Evolutionary conservation across 73 alveolate species (phyloP).

Genomic region (Stentor roeselii): DNA sequence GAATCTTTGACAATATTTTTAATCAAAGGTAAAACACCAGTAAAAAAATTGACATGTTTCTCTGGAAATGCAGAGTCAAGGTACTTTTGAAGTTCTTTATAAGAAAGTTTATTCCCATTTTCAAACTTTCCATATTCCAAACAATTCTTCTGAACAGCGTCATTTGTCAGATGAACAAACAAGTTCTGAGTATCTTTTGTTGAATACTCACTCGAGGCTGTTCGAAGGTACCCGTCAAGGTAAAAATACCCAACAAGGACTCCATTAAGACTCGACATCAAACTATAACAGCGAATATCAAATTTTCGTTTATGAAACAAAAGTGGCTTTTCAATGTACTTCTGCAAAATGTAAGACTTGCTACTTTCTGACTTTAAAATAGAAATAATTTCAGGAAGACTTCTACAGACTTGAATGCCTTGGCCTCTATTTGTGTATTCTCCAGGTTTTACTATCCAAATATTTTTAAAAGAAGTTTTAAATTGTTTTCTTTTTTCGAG

Average conservation of each 20-base stretch:
- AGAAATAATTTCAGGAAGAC: conserved; percentile 40
- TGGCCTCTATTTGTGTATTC: conserved; percentile 55
- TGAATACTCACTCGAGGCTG: conserved; percentile 69
- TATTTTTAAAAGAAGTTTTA: conserved; percentile 28
- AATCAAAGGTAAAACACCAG: neutral
- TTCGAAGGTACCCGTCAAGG: conserved; percentile 83
- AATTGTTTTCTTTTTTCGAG: conserved; percentile 33
- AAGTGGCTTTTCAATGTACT: conserved; percentile 75
- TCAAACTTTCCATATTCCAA: conserved; percentile 79
- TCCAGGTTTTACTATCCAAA: conserved; percentile 63
- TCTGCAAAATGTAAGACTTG: conserved; percentile 33
- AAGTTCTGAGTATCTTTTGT: conserved; percentile 59
- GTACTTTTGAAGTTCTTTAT: conserved; percentile 52
- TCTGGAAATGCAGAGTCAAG: conserved; percentile 39
- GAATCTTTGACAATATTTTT: conserved; percentile 1
- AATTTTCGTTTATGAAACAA: conserved; percentile 80
- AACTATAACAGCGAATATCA: conserved; percentile 75
- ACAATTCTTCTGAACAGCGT: conserved; percentile 74
- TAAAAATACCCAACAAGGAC: conserved; percentile 78
- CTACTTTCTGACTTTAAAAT: conserved; percentile 26
- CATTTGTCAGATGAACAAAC: conserved; percentile 85
- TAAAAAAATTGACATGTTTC: neutral
- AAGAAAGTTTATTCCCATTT: conserved; percentile 59
- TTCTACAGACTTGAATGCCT: conserved; percentile 40
- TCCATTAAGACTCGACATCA: conserved; percentile 68